Base-by-base conservation (phyloP, 768 basidiomycete species). In the Agaricus sinodeliciosus region DNA sequence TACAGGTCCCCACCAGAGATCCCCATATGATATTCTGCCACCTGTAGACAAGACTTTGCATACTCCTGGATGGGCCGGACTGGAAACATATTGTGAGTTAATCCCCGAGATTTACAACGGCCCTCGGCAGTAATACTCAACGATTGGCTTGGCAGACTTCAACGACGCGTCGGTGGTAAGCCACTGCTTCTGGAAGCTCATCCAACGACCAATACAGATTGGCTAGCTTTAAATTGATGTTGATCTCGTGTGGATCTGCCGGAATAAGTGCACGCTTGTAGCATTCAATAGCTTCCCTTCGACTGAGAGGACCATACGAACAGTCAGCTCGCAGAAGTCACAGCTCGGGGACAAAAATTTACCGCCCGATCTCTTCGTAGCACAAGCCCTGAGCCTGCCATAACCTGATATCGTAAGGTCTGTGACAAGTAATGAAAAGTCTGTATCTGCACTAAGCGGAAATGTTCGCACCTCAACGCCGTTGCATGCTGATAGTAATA, bases 401-500 rank as follows among this genome's bases (percentile, higher is more conserved):
- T 69, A 98, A 77, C 35, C 96, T 82, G 35, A 93, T 86, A 67
- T 98, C 96, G 65, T 96, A 97, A 4, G 96, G 94, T 37, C 94
- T 1, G 22, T 13, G 26, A 9, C 5, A 52, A 40, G 16, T 34
- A 18, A 16, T 28, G 31, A 54, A 50, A 19, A 41, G 25, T 31
- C 39, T 25, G 34, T 27, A 18, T 15, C 41, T 27, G 27, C 42
- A 11, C 35, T 34, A 12, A 56, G 11, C 9, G 57, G 48, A 44
- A 43, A 51, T 25, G n/a, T 36, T 51, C 69, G 52, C 60, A 93
- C 92, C 93, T 76, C 50, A 98, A 73, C 16, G 94, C 89, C 25
- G 94, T 94, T 3, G 96, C 94, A 62, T 91, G 84, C 63, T 97
- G 94, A 65, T 94, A 98, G 69, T 98, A 99, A 67, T 95, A 84